A percentile compares a stretch with the other conserved stretches of the same genome.
Evolutionary conservation across 2,329 filamentous ascomycete species (phyloP).

Genomic region (Xylaria sp.): DNA sequence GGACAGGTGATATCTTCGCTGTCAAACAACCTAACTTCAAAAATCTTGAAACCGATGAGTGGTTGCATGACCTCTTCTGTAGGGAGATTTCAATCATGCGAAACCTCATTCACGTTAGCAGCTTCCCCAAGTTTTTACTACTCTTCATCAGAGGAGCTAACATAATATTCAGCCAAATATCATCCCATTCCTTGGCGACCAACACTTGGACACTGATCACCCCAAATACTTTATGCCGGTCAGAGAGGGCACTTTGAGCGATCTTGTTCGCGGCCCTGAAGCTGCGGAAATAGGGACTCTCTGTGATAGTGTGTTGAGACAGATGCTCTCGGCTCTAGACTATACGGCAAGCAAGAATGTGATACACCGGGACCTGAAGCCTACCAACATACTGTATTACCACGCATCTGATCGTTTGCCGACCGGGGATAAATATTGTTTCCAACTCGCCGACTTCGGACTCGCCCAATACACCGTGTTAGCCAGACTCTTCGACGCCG

Average conservation of each 20-base stretch:
- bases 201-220: background rate
- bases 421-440: background rate
- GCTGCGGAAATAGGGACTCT: background rate
- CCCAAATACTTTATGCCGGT: background rate
- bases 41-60: background rate
- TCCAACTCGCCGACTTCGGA: conserved; percentile 1
- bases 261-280: background rate
- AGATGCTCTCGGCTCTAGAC: background rate
- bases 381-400: background rate
- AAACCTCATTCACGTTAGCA: background rate
- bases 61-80: background rate
- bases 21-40: background rate
- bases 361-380: conserved; percentile 3
- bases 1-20: background rate
- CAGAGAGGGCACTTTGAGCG: background rate
- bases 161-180: conserved; percentile 6
- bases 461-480: background rate
- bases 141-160: background rate
- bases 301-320: background rate
- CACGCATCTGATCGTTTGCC: background rate
- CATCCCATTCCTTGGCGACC: background rate
- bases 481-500: background rate
- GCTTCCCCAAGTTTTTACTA: background rate
- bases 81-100: background rate
- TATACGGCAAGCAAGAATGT: background rate